These are phyloP conservation scores for Colletotrichum spaethianum DNA, from an alignment of 2,329 filamentous ascomycete species.

Conservation along the genomic window DNA sequence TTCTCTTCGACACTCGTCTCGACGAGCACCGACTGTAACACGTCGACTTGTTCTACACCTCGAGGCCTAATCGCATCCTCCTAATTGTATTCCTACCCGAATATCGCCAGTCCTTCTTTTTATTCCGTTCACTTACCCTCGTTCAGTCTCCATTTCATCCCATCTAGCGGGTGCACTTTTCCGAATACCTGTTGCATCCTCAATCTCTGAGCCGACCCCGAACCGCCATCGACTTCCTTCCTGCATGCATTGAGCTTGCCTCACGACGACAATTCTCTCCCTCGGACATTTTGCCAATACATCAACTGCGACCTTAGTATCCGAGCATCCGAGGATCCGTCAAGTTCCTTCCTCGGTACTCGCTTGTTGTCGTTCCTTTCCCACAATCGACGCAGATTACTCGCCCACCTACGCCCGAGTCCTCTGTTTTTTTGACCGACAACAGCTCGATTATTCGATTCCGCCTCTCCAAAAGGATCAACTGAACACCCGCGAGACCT, in stretches of 20 bases:
- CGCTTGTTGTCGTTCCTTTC: constrained; percentile 39
- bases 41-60: constrained; percentile 24
- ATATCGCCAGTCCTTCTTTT: constrained; percentile 1
- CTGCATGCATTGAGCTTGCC: constrained; percentile 1
- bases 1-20: constrained; percentile 24
- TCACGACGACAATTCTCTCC: constrained; percentile 11
- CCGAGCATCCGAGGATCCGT: constrained; percentile 6
- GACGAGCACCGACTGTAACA: constrained; percentile 26
- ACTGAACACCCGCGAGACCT: constrained; percentile 44
- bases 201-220: constrained; percentile 1
- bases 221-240: constrained; percentile 27
- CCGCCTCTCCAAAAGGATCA: constrained; percentile 28
- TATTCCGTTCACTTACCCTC: constrained; percentile 23
- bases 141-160: constrained; percentile 25
- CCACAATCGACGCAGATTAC: constrained; percentile 42
- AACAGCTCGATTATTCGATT: constrained; percentile 14
- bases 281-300: neutral
- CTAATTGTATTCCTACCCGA: constrained; percentile 39
- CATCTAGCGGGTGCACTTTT: constrained; percentile 8
- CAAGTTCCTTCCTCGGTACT: constrained; percentile 25
- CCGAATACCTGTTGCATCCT: constrained; percentile 5
- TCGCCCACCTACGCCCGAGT: constrained; percentile 40
- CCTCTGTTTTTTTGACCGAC: constrained; percentile 10
- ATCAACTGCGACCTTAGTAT: constrained; percentile 20
- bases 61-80: constrained; percentile 26